Evolutionary conservation across 2,329 filamentous ascomycete species (phyloP).

Genomic region (Ascochyta koolunga): DNA sequence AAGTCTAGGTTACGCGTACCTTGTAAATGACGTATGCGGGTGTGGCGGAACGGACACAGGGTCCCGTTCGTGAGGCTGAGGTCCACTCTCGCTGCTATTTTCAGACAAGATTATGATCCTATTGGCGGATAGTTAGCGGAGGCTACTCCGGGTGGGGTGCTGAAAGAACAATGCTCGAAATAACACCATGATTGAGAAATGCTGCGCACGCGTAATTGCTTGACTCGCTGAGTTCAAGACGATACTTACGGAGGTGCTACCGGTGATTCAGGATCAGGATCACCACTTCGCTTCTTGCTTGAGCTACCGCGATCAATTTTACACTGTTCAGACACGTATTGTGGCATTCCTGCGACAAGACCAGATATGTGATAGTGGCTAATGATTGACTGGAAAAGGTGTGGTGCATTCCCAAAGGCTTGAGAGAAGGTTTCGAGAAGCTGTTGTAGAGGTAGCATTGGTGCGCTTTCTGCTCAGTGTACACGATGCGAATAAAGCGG

Average conservation of each 20-base stretch:
- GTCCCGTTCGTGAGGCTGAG: slow-evolving; percentile 29
- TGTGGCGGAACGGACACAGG: slow-evolving; percentile 25
- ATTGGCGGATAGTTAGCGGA: slow-evolving; percentile 18
- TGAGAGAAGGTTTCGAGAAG: background rate
- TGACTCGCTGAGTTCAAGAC: background rate
- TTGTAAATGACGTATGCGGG: slow-evolving; percentile 30
- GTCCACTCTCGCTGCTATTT: slow-evolving; percentile 22
- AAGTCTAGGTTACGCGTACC: slow-evolving; percentile 27
- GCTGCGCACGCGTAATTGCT: background rate
- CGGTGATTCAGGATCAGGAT: slow-evolving; percentile 33
- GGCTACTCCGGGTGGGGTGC: background rate
- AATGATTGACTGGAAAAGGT: slow-evolving; percentile 1
- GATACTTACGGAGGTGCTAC: slow-evolving; percentile 36
- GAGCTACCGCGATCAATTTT: background rate
- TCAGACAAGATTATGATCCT: slow-evolving; percentile 35
- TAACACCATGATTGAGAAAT: background rate
- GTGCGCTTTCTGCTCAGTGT: background rate
- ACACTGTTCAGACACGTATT: background rate
- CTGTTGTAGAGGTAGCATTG: background rate
- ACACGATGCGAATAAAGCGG: background rate
- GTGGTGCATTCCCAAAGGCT: slow-evolving; percentile 5
- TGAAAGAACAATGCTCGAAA: background rate
- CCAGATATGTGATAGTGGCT: slow-evolving; percentile 1
- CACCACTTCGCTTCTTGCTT: background rate
- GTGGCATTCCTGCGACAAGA: background rate